These are phyloP conservation scores for Aspergillus sclerotioniger DNA, from an alignment of 495 filamentous ascomycete species.

Conservation along the genomic window DNA sequence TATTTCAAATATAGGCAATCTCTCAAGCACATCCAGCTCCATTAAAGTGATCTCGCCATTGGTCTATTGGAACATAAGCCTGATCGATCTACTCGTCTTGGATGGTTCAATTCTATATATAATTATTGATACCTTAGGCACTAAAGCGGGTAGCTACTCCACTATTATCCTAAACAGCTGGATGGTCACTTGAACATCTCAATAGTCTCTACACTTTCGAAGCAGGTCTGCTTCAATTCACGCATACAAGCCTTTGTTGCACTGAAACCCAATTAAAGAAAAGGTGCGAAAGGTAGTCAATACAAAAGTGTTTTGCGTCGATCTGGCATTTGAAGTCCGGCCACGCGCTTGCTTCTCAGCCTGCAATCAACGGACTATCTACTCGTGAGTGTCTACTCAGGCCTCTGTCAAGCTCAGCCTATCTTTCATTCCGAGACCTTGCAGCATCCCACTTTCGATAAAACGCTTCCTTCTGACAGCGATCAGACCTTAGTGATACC, in stretches of 20 bases:
- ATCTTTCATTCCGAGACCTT: neutral
- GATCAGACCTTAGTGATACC: neutral
- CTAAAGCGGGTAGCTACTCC: constrained; percentile 10
- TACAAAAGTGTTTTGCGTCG: no score
- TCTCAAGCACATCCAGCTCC: no score
- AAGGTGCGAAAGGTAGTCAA: no score
- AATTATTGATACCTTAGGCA: constrained; percentile 8
- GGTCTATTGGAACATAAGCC: no score
- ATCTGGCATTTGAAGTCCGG: neutral
- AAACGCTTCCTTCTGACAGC: neutral
- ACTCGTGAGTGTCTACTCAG: neutral
- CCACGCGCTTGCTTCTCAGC: neutral
- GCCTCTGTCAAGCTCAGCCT: neutral
- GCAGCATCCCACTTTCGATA: neutral
- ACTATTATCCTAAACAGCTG: constrained; percentile 1
- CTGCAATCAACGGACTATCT: neutral
- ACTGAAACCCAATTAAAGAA: no score
- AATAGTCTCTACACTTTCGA: neutral
- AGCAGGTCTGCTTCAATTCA: neutral
- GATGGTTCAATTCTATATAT: neutral
- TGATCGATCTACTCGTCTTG: neutral
- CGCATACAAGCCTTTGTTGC: neutral
- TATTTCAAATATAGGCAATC: no score
- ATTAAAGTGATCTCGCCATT: no score
- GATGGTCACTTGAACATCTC: neutral